Evolutionary conservation across 164 flowering plant species (phyloP).

Genomic region (Santalum album): DNA sequence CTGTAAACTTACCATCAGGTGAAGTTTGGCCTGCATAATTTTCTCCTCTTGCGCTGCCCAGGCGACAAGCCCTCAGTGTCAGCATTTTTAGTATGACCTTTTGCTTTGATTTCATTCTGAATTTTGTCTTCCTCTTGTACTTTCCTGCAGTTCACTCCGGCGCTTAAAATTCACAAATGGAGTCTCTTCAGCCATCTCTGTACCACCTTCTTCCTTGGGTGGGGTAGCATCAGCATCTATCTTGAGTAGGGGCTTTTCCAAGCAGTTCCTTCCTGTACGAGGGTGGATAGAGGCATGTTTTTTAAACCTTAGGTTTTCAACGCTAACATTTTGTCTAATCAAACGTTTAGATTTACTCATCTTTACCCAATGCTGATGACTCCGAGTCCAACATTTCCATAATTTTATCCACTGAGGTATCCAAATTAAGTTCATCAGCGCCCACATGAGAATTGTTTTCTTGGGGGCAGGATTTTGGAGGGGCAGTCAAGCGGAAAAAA

Average conservation of each 20-base stretch:
- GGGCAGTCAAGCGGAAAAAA: constrained; percentile 30
- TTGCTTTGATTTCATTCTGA: constrained; percentile 2
- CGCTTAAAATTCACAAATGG: constrained; percentile 39
- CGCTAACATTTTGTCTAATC: neutral
- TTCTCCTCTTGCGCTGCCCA: constrained; percentile 29
- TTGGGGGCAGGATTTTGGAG: neutral
- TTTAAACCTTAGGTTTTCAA: neutral
- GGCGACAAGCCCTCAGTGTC: constrained; percentile 5
- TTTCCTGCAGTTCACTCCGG: constrained; percentile 31
- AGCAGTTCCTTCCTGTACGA: neutral
- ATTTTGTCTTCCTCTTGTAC: neutral
- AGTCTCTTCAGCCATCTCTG: constrained; percentile 8
- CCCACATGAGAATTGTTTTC: constrained; percentile 3
- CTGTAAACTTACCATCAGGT: neutral
- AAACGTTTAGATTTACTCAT: constrained; percentile 1
- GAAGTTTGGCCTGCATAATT: constrained; percentile 42
- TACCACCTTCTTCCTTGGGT: constrained; percentile 5
- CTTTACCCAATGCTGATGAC: constrained; percentile 11
- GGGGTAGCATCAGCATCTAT: constrained; percentile 2
- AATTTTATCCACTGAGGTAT: constrained; percentile 27
- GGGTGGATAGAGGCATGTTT: neutral
- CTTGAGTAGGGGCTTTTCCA: neutral
- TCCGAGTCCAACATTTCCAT: constrained; percentile 19
- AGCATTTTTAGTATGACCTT: constrained; percentile 1
- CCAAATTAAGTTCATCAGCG: constrained; percentile 5